phyloP scores from a whole-genome alignment of 2,329 filamentous ascomycete species.

The Zymoseptoria pseudotritici region DNA sequence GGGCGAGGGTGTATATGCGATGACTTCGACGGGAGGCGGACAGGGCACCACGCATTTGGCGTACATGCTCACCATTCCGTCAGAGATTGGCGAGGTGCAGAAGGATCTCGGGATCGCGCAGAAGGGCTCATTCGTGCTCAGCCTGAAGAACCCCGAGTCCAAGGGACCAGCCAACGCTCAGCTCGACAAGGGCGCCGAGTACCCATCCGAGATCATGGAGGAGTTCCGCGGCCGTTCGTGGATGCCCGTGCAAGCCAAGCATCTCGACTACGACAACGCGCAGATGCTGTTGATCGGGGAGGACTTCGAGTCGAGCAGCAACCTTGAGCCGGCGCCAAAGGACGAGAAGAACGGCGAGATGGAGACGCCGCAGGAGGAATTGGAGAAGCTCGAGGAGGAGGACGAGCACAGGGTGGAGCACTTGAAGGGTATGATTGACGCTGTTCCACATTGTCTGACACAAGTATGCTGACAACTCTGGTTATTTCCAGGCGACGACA shows the following conservation, averaged over 20 bases:
- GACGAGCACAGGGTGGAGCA: constrained; percentile 60
- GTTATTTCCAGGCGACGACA: constrained; percentile 44
- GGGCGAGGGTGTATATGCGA: constrained; percentile 80
- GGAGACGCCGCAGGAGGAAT: constrained; percentile 59
- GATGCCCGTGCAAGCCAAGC: constrained; percentile 62
- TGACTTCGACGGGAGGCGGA: constrained; percentile 63
- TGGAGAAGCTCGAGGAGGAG: constrained; percentile 69
- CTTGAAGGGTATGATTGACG: constrained; percentile 38
- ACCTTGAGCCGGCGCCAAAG: constrained; percentile 50
- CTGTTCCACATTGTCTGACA: background rate
- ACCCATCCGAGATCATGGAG: constrained; percentile 64
- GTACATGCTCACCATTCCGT: constrained; percentile 71
- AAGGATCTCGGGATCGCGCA: constrained; percentile 62
- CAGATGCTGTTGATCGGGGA: constrained; percentile 77
- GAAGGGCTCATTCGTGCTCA: constrained; percentile 70
- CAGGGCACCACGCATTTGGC: constrained; percentile 57
- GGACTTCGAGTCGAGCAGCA: constrained; percentile 49
- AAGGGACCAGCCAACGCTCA: constrained; percentile 57
- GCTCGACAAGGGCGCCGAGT: constrained; percentile 60
- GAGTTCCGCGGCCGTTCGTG: constrained; percentile 68
- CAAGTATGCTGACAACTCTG: constrained; percentile 3
- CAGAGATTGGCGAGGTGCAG: constrained; percentile 63
- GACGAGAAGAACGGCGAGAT: constrained; percentile 49
- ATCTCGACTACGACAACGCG: constrained; percentile 58
- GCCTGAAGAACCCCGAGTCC: constrained; percentile 70